Percentiles rank a stretch among this genome's conserved stretches.
These are phyloP conservation scores for Plantago ovata DNA, from an alignment of 257 asterid genomes.

Conservation along the genomic window DNA sequence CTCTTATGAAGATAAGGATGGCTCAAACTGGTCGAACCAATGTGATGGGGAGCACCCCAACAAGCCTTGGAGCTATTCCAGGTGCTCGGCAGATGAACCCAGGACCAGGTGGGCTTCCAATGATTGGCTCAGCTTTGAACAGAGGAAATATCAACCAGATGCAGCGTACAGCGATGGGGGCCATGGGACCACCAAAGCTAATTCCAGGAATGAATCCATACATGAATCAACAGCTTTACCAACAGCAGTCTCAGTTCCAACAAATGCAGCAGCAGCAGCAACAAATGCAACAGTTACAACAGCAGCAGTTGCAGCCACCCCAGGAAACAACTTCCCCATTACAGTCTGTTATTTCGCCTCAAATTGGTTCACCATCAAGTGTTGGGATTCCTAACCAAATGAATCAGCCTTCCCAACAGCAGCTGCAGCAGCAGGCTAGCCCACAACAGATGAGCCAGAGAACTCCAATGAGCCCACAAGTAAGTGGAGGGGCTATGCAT, in stretches of 20 bases:
- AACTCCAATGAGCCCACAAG: conserved; percentile 93
- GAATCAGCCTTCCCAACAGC: conserved; percentile 47
- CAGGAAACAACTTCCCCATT: conserved; percentile 64
- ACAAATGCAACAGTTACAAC: conserved; percentile 35
- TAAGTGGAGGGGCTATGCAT: conserved; percentile 89
- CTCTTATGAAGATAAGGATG: conserved; percentile 46
- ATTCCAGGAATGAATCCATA: conserved; percentile 58
- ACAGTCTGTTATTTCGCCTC: conserved; percentile 71
- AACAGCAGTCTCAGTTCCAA: conserved; percentile 29
- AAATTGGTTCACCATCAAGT: conserved; percentile 81
- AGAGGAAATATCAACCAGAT: conserved; percentile 65
- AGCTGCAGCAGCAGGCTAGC: conserved; percentile 62
- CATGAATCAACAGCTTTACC: conserved; percentile 66
- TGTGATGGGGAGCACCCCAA: conserved; percentile 52
- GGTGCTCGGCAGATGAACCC: conserved; percentile 79
- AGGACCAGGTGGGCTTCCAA: conserved; percentile 55
- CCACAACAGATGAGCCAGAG: conserved; percentile 90
- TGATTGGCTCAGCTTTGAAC: conserved; percentile 54
- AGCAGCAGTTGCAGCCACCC: conserved; percentile 38
- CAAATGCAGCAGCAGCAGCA: conserved; percentile 31
- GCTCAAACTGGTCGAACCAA: conserved; percentile 40
- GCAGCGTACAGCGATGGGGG: conserved; percentile 66
- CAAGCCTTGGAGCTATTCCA: conserved; percentile 47
- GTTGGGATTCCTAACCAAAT: conserved; percentile 63
- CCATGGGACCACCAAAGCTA: conserved; percentile 90